Evolutionary conservation across 2,329 filamentous ascomycete genomes (phyloP).

Genomic region (Colletotrichum filicis): DNA sequence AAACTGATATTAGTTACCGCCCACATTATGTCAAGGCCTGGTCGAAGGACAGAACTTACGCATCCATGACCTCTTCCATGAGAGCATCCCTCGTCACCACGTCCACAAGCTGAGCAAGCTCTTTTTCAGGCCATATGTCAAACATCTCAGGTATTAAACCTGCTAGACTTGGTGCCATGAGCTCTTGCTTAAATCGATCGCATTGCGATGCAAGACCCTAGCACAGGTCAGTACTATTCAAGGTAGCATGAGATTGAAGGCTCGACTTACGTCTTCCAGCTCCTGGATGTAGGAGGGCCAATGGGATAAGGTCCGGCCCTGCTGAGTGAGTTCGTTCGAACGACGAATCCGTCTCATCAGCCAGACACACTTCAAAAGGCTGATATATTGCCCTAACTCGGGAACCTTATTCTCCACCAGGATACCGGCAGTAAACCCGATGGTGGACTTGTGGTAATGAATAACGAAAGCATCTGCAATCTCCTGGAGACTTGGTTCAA

Average conservation of each 20-base stretch:
- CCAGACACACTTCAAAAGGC: conserved; percentile 47
- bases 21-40: no score
- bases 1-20: neutral
- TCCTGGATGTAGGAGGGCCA: conserved; percentile 48
- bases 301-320: conserved; percentile 41
- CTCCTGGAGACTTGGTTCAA: conserved; percentile 35
- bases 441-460: conserved; percentile 42
- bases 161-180: conserved; percentile 39
- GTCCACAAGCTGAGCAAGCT: conserved; percentile 41
- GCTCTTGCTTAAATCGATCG: conserved; percentile 40
- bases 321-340: conserved; percentile 28
- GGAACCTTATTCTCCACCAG: conserved; percentile 40
- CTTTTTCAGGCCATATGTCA: conserved; percentile 44
- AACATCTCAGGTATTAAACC: conserved; percentile 40
- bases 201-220: conserved; percentile 43
- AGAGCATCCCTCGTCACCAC: conserved; percentile 45
- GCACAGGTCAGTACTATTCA: neutral
- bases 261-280: conserved; percentile 44
- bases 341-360: conserved; percentile 38
- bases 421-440: conserved; percentile 39
- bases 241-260: no score
- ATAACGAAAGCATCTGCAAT: conserved; percentile 47
- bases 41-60: conserved; percentile 5
- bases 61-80: conserved; percentile 45
- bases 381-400: conserved; percentile 42